Evolutionary conservation across 495 filamentous ascomycete genomes (phyloP), one percentile per base, ranked within the genome.

Genomic region (Pseudomonodictys pantanalensis): DNA sequence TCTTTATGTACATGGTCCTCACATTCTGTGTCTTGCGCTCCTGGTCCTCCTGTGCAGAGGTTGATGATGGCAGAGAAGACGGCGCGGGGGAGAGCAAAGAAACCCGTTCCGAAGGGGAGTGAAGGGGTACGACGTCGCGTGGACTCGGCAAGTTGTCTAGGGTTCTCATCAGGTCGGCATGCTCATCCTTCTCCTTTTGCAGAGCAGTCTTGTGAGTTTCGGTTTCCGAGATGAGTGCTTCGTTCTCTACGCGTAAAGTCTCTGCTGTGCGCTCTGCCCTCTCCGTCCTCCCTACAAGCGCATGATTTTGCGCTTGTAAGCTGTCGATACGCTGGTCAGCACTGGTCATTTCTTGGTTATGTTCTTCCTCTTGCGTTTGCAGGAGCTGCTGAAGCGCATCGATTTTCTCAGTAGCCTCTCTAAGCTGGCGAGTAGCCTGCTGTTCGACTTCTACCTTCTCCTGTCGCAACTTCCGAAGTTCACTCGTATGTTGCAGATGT

Each of bases 1-100:
- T 52, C 12, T n/a, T 23, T 6, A 49, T 18, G 35, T 56, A 62
- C 5, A 22, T 56, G 11, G 46, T 62, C 7, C 52, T 3, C 1
- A 62, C 25, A 26, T 62, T 62, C 1, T 48, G 39, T 15, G 33
- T 35, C 15, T 35, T 30, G 2, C 23, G 7, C 12, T 5, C 20
- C 15, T 51, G 45, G 1, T 51, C 46, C 5, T 48, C 10, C 15
- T 7, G n/a, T n/a, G n/a, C 7, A 15, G 15, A 8, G 15, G 7
- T 35, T 35, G 32, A 35, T 35, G 38, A 3, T 41, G 38, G 38
- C 15, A 3, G 12, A 4, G 3, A 4, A 3, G 12, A 5, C 12
- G 12, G 12, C 3, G 38, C 3, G 3, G 32, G 32, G 15, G 32
- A 15, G 38, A 43, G 52, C 20, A n/a, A 20, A 4, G 52, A 24